Evolutionary conservation across 1,139 yeast genomes (phyloP), one percentile per base, ranked within the genome.

Genomic region (Hansenula sp.): DNA sequence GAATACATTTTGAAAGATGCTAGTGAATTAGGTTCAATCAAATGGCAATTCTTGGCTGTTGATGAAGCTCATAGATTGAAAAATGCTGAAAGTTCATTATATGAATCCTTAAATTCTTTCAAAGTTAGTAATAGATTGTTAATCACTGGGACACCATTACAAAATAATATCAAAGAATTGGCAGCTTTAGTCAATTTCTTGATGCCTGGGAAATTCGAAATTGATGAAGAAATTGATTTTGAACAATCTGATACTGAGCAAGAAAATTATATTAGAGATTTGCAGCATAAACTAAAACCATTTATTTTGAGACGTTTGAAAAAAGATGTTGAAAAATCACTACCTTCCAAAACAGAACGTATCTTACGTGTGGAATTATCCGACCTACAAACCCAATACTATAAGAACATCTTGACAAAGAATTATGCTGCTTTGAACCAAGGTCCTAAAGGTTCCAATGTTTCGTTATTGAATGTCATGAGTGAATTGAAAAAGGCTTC

Each of bases 41-140:
- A 79, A 62, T 93, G 99, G 99, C 98, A 93, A 62, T 94, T 86
- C 60, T 67, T 94, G 58, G 99, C 99, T 2, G 98, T 94, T 33
- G 99, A 94, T 65, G 99, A 94, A 68, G 99, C 99, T 3, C 99
- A 94, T 68, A 77, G 99, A 59, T 74, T 94, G 59, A 94, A 94
- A 57, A 94, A 94, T 60, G 87, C 96, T 0, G 98, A 91, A 62
- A 84, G 95, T 31, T 91, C 98, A 0, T 70, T 94, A 40, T 93
- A 93, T 60, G 97, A 91, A 60, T 84, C 96, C 1, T 74, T 94
- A 48, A 77, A 74, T 54, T 87, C 86, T 55, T 90, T 94, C 67
- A 85, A 81, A 55, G 94, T 86, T 15, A 76, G 84, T 5, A 93
- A 94, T 64, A 74, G 98, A 53, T 70, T 94, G 47, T 75, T 94